Percentiles rank a stretch among this genome's conserved stretches.
Evolutionary conservation across 768 basidiomycete species (phyloP).

Genomic region (Leccinum ochraceum): DNA sequence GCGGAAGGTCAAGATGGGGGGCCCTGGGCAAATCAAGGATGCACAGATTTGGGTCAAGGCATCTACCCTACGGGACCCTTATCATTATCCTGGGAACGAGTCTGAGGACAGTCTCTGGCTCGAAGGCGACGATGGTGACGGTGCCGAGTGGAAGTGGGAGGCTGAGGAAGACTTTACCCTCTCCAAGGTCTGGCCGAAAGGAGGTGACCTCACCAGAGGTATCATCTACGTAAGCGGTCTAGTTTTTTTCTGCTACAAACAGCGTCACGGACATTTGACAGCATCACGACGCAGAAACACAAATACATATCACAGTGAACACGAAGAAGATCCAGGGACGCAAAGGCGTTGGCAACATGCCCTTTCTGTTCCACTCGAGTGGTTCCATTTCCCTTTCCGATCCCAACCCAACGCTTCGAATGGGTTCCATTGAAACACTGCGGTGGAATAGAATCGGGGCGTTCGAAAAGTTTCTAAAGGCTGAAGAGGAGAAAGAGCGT

Average conservation of each 20-base stretch:
- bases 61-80: constrained; percentile 55
- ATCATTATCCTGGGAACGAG: constrained; percentile 42
- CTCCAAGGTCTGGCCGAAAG: constrained; percentile 55
- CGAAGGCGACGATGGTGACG: constrained; percentile 32
- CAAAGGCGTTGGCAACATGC: constrained; percentile 60
- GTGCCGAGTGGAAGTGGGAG: constrained; percentile 64
- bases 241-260: neutral
- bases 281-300: constrained; percentile 53
- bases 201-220: constrained; percentile 43
- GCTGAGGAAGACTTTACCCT: constrained; percentile 68
- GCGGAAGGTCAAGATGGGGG: constrained; percentile 44
- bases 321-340: constrained; percentile 50
- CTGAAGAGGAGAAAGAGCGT: constrained; percentile 31
- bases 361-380: constrained; percentile 57
- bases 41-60: constrained; percentile 50
- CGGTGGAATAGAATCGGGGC: constrained; percentile 33
- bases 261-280: constrained; percentile 25
- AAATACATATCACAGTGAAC: constrained; percentile 65
- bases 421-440: constrained; percentile 26
- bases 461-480: constrained; percentile 29
- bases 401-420: constrained; percentile 24
- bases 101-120: constrained; percentile 34
- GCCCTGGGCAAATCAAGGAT: constrained; percentile 53
- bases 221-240: constrained; percentile 60
- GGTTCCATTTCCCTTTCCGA: constrained; percentile 37